Percentiles rank a stretch among this genome's conserved stretches.
Evolutionary conservation across 306 rosid species (phyloP).

Genomic region (Rosa multiflora): DNA sequence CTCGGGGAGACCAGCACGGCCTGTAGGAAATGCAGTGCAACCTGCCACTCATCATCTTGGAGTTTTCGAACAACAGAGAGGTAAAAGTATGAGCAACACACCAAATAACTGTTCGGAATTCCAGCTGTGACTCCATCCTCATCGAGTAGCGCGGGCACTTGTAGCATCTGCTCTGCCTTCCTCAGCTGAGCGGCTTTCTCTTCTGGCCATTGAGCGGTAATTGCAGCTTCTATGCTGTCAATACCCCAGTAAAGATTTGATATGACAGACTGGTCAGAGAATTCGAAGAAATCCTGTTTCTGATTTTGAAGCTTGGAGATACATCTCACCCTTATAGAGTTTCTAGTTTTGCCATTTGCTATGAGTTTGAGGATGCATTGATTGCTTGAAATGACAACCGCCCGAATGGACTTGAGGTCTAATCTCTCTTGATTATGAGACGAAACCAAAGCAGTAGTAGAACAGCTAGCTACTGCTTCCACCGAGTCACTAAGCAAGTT

Average conservation of each 20-base stretch:
- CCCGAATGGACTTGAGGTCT: conserved; percentile 55
- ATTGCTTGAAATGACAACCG: conserved; percentile 50
- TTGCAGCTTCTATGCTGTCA: conserved; percentile 59
- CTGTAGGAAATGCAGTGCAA: conserved; percentile 76
- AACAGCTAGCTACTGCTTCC: conserved; percentile 4
- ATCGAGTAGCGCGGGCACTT: conserved; percentile 73
- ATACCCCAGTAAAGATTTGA: conserved; percentile 72
- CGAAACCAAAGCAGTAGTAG: conserved; percentile 27
- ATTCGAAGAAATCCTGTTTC: conserved; percentile 60
- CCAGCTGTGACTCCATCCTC: conserved; percentile 63
- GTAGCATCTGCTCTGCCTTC: conserved; percentile 78
- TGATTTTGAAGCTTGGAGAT: conserved; percentile 45
- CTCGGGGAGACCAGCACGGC: conserved; percentile 66
- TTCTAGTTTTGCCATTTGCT: conserved; percentile 45
- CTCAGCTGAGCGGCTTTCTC: conserved; percentile 40
- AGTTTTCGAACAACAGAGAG: conserved; percentile 61
- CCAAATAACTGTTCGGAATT: conserved; percentile 49
- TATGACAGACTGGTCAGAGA: conserved; percentile 62
- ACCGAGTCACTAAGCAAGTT: conserved; percentile 28
- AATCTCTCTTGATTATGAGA: conserved; percentile 37
- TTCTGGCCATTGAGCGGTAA: conserved; percentile 38
- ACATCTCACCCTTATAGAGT: conserved; percentile 45
- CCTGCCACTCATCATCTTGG: conserved; percentile 75
- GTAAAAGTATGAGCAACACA: conserved; percentile 73
- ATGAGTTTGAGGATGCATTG: conserved; percentile 44